Evolutionary conservation across 345 rosid genomes (phyloP), one percentile per base, ranked within the genome.

Genomic region (Bruguiera parviflora): DNA sequence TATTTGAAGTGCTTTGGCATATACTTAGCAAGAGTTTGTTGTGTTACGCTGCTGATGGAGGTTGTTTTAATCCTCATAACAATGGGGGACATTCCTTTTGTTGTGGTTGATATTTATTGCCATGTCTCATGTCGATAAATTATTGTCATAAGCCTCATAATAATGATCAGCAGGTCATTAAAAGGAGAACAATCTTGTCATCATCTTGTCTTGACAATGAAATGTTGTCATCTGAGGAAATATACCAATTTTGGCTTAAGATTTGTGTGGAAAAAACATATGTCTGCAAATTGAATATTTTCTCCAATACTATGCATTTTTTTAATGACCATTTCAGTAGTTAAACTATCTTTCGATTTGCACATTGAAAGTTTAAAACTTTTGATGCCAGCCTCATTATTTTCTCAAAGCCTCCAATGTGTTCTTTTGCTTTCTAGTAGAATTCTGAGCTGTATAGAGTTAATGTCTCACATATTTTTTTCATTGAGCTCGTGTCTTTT

Each of bases 1-100:
- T 55, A 18, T 11, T 6, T 35, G 53, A 24, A 16, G 13, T 27
- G 6, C 11, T 15, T 22, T 33, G 47, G 25, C 47, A 57, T 7
- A 13, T 28, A 47, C 71, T 55, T 59, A 16, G 29, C 22, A 25
- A 43, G 46, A 46, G 63, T n/a, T 68, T 39, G 8, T 68, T 24
- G n/a, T 9, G 1, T 56, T 39, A 5, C 6, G n/a, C 24, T 16
- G 37, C 25, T 35, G 33, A 52, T 13, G 58, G 47, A 58, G 37
- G 33, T 53, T 8, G 20, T 5, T 22, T 47, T 22, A 24, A 31
- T 51, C 31, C 31, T 47, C 24, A 2, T 53, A 53, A 21, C 13
- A 16, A 28, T 33, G 33, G 35, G 16, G 16, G 32, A 0, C 4
- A 21, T 19, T 7, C 32, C 29, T 7, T 33, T 8, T 19, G 2